Evolutionary conservation across 441 rosid species (phyloP).

Genomic region (Breynia disticha): DNA sequence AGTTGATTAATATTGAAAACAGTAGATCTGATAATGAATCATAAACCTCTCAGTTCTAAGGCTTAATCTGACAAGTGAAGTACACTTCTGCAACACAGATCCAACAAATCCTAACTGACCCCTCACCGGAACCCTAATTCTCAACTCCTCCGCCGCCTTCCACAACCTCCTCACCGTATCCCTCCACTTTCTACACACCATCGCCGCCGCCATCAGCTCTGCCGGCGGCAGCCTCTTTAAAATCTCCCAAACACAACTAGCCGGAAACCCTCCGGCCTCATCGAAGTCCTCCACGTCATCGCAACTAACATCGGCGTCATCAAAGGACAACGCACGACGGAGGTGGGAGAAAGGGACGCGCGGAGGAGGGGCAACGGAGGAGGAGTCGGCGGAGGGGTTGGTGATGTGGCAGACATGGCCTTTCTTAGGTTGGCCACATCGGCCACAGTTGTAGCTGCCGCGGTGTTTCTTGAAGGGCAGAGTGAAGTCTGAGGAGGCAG

Average conservation of each 20-base stretch:
- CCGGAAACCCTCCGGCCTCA: constrained; percentile 40
- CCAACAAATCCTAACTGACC: constrained; percentile 68
- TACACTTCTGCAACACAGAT: constrained; percentile 72
- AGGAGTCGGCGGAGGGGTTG: constrained; percentile 10
- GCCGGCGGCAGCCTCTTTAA: constrained; percentile 65
- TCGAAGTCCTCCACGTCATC: constrained; percentile 32
- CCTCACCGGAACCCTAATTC: constrained; percentile 54
- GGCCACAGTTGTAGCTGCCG: constrained; percentile 86
- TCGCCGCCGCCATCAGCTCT: constrained; percentile 54
- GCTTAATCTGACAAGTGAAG: constrained; percentile 56
- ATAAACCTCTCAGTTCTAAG: constrained; percentile 74
- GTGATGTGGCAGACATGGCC: constrained; percentile 57
- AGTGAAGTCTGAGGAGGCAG: constrained; percentile 23
- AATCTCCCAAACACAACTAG: constrained; percentile 65
- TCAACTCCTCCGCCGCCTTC: constrained; percentile 78
- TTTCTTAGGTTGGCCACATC: constrained; percentile 91
- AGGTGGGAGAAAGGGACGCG: constrained; percentile 35
- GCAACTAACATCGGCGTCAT: constrained; percentile 41
- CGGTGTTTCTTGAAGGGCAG: constrained; percentile 38
- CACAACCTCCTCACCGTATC: constrained; percentile 60
- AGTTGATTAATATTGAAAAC: neutral
- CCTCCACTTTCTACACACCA: constrained; percentile 84
- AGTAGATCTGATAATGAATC: constrained; percentile 33
- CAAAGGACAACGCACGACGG: constrained; percentile 79
- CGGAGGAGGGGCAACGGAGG: constrained; percentile 21